Evolutionary conservation across 1,284 basidiomycete species (phyloP).

Genomic region (Apiotrichum gamsii): DNA sequence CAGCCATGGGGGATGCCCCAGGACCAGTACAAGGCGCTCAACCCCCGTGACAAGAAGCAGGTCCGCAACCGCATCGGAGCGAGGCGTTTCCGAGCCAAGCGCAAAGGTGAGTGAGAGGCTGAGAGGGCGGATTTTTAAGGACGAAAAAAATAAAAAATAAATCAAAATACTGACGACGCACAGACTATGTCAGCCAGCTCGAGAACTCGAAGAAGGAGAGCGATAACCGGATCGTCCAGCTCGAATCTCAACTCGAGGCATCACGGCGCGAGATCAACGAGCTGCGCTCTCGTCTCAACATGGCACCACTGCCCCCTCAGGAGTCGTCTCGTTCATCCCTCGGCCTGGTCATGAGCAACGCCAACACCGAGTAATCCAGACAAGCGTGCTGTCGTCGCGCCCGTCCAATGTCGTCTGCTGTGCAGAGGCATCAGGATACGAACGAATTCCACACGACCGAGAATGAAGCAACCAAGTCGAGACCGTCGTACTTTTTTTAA

Average conservation of each 20-base stretch:
- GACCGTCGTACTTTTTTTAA: no score
- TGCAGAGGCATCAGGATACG: no score
- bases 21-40: conserved; percentile 39
- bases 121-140: background rate
- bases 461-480: no score
- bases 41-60: conserved; percentile 42
- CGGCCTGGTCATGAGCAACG: conserved; percentile 1
- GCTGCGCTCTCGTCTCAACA: conserved; percentile 22
- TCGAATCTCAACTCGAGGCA: conserved; percentile 22
- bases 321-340: background rate
- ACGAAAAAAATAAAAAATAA: no score
- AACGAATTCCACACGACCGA: no score
- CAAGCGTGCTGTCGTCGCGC: no score
- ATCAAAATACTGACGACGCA: background rate
- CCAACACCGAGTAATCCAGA: background rate
- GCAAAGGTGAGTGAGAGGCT: conserved; percentile 33
- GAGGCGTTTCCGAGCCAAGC: conserved; percentile 38
- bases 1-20: conserved; percentile 46
- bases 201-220: conserved; percentile 14
- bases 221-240: conserved; percentile 22
- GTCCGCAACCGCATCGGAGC: conserved; percentile 43
- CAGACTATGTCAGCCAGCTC: conserved; percentile 15
- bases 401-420: no score
- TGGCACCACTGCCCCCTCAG: conserved; percentile 13
- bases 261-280: conserved; percentile 32